A percentile compares a stretch with the other conserved stretches of the same genome.
phyloP scores from a whole-genome alignment of 2,329 filamentous ascomycete genomes.

The Clarireedia monteithiana region DNA sequence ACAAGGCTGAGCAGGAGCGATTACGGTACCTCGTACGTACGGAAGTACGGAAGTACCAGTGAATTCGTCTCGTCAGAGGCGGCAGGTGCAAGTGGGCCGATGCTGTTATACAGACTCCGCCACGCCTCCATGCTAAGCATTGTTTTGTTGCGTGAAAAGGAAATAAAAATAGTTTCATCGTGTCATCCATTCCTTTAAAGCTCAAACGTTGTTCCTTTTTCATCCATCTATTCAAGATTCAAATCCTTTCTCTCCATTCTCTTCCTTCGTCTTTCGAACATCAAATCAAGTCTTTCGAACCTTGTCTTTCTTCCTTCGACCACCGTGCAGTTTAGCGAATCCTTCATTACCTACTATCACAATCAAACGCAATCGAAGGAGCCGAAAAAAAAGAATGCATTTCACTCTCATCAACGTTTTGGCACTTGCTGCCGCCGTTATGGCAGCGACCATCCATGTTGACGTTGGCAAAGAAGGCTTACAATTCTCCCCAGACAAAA shows the following conservation, averaged over 20 bases:
- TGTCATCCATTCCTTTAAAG: too few species aligned
- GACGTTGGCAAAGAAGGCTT: constrained; percentile 52
- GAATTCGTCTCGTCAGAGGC: too few species aligned
- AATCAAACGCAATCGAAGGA: not conserved
- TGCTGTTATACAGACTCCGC: too few species aligned
- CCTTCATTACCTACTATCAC: not conserved
- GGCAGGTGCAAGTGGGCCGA: too few species aligned
- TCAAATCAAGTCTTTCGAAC: not conserved
- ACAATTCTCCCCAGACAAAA: constrained; percentile 57
- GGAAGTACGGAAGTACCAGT: too few species aligned
- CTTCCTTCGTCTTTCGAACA: not conserved
- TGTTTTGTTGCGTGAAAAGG: too few species aligned
- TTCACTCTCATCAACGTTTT: not conserved
- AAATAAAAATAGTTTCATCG: too few species aligned
- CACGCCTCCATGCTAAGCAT: too few species aligned
- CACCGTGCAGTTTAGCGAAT: not conserved
- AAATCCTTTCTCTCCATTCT: not conserved
- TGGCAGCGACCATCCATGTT: constrained; percentile 43
- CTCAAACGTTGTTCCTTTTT: too few species aligned
- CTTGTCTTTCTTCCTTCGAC: not conserved
- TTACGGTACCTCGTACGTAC: too few species aligned
- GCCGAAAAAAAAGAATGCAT: not conserved
- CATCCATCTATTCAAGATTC: not conserved
- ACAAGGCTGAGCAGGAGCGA: too few species aligned
- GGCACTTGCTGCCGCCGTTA: not conserved